Base-by-base conservation (phyloP, 176 grass and related monocot species). In the Aegilops sharonensis region DNA sequence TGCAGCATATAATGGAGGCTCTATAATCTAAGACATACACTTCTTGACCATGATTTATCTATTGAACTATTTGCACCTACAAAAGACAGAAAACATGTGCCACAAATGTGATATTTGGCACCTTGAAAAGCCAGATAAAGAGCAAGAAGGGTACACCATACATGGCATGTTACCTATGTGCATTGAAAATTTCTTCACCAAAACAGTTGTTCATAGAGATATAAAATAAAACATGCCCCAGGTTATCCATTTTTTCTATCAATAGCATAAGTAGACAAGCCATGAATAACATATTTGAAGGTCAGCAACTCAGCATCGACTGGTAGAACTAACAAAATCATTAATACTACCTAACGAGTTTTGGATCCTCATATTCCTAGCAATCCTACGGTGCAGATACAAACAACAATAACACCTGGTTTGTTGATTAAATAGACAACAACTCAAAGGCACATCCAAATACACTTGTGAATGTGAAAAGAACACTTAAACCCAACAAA, bases 21-120 rank as follows among this genome's bases (percentile, higher is more conserved):
- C 94, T 96, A 75, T 94, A 99, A 77, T 99, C 94, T 12, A 99
- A 99, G 70, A 99, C 92, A 91, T 96, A 96, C 50, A 99, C 94
- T 85, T 8, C 18, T 57, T 5, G 5, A 57, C 20, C 18, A 57
- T 57, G 54, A 9, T 59, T 59, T 59, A 59, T 59, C 56, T 21
- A 0, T 59, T 99, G 94, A 94, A 99, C 91, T 78, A 99, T 93
- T 99, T 94, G 97, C 77, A 99, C 97, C 94, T 99, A 88, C 50
- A 83, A 79, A 83, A 64, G 65, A 36, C 78, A 84, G 15, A 72
- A 20, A 47, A 80, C 9, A 52, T 15, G 14, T 45, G 14, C 6
- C 30, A 37, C 59, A 47, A 61, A 13, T 48, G 67, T 13, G 73
- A 85, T 36, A 48, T 31, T 6, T 70, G 36, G 8, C 35, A 78